These are phyloP conservation scores for Trichoderma asperellum DNA, from an alignment of 2,329 filamentous ascomycete genomes.

Conservation along the genomic window DNA sequence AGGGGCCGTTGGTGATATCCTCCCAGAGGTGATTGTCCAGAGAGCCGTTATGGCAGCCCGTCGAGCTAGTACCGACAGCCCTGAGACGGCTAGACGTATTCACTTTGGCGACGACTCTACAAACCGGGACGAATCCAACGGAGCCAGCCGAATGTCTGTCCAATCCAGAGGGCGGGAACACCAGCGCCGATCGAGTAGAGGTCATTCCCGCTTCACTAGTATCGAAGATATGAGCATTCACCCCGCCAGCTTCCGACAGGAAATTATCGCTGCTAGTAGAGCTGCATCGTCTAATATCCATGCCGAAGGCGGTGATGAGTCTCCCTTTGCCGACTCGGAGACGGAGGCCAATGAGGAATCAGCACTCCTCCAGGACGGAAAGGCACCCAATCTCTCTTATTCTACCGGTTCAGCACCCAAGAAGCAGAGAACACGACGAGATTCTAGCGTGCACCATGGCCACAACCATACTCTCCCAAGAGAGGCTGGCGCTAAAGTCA, in stretches of 20 bases:
- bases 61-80: constrained; percentile 38
- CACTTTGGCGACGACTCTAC: constrained; percentile 44
- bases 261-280: constrained; percentile 82
- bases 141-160: constrained; percentile 39
- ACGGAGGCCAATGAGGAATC: constrained; percentile 50
- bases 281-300: constrained; percentile 52
- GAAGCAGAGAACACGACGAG: constrained; percentile 43
- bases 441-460: constrained; percentile 64
- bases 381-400: constrained; percentile 40
- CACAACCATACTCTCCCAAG: constrained; percentile 84
- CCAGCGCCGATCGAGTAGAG: constrained; percentile 52
- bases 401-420: constrained; percentile 30
- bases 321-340: constrained; percentile 48
- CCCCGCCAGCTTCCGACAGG: constrained; percentile 86
- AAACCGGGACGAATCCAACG: constrained; percentile 37
- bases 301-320: constrained; percentile 55
- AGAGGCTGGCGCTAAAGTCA: constrained; percentile 61
- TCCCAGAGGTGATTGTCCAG: constrained; percentile 64
- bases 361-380: constrained; percentile 51
- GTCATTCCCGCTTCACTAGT: constrained; percentile 63
- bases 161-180: constrained; percentile 48
- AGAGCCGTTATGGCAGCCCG: constrained; percentile 44
- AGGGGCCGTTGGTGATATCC: constrained; percentile 63
- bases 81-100: constrained; percentile 46
- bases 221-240: constrained; percentile 80